Conservation (phyloP, 2,329 filamentous ascomycete species). For the Bipolaris gigantea region DNA sequence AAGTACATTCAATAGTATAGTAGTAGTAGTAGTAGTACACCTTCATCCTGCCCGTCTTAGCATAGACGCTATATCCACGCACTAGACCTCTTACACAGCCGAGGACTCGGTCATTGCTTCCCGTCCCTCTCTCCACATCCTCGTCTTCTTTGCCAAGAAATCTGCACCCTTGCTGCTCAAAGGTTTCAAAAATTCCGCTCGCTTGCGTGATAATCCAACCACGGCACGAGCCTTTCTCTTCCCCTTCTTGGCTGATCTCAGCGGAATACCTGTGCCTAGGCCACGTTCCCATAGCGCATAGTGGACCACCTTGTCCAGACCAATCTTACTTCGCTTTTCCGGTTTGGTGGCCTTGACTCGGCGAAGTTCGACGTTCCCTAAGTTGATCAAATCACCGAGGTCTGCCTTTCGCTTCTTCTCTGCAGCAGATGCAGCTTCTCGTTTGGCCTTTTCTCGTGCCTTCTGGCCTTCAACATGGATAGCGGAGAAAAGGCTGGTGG, state of each 20-base stretch:
- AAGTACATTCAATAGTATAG: slow-evolving; percentile 8
- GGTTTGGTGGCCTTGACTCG: slow-evolving; percentile 67
- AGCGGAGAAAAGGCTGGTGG: slow-evolving; percentile 63
- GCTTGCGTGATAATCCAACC: slow-evolving; percentile 7
- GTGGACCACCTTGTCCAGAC: slow-evolving; percentile 79
- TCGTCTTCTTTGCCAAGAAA: slow-evolving; percentile 10
- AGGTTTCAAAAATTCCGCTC: slow-evolving; percentile 10
- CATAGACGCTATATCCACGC: background rate
- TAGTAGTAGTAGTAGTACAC: too few species aligned
- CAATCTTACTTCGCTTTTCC: slow-evolving; percentile 70
- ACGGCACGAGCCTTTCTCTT: background rate
- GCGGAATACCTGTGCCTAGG: slow-evolving; percentile 1
- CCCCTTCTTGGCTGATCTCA: background rate
- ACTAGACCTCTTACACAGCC: background rate
- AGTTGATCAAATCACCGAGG: slow-evolving; percentile 29
- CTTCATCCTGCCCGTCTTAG: background rate
- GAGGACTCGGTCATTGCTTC: background rate
- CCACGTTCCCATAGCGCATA: slow-evolving; percentile 58
- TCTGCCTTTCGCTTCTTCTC: slow-evolving; percentile 15
- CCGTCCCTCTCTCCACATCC: slow-evolving; percentile 1
- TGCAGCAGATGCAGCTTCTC: background rate
- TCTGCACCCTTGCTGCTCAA: slow-evolving; percentile 13
- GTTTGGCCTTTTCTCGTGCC: slow-evolving; percentile 20
- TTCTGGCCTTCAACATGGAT: slow-evolving; percentile 47
- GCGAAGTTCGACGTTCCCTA: slow-evolving; percentile 69